Percentiles rank a stretch among this genome's conserved stretches.
Conservation (phyloP, 2,329 filamentous ascomycete species). For the Colletotrichum eremochloae region DNA sequence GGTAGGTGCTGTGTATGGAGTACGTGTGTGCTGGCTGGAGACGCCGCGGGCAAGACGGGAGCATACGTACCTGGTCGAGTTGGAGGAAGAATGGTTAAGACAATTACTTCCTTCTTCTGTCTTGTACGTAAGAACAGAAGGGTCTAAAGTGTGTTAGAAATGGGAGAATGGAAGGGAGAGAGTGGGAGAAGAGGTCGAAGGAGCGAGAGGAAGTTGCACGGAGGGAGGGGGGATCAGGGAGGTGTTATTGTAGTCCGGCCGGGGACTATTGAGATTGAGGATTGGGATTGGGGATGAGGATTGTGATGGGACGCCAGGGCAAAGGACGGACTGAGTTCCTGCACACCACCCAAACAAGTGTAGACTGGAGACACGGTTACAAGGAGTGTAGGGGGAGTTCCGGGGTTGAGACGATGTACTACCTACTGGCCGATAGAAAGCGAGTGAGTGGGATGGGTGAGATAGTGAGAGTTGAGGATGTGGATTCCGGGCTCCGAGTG, state of each 20-base stretch:
- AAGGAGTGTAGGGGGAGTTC: conserved; percentile 19
- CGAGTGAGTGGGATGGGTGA: background rate
- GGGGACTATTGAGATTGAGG: conserved; percentile 9
- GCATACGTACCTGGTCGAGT: conserved; percentile 33
- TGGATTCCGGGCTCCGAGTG: background rate
- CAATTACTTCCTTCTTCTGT: conserved; percentile 40
- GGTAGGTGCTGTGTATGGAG: no score
- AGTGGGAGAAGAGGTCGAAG: conserved; percentile 35
- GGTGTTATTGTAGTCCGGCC: conserved; percentile 39
- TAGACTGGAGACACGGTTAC: conserved; percentile 24
- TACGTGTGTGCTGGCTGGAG: background rate
- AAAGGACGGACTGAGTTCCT: background rate
- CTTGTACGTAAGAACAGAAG: conserved; percentile 35
- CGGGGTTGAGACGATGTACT: conserved; percentile 27
- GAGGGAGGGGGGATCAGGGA: conserved; percentile 16
- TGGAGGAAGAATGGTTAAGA: conserved; percentile 31
- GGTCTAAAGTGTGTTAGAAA: conserved; percentile 35
- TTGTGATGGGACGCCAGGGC: conserved; percentile 7
- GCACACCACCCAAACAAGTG: background rate
- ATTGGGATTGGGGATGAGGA: conserved; percentile 8
- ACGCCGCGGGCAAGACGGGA: background rate
- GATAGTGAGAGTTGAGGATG: conserved; percentile 17
- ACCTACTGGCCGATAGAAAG: no score
- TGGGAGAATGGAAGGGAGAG: conserved; percentile 41
- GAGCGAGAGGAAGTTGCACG: background rate